Evolutionary conservation across 1,284 basidiomycete genomes (phyloP), one percentile per base, ranked within the genome.

Genomic region (Peniophora sp.): DNA sequence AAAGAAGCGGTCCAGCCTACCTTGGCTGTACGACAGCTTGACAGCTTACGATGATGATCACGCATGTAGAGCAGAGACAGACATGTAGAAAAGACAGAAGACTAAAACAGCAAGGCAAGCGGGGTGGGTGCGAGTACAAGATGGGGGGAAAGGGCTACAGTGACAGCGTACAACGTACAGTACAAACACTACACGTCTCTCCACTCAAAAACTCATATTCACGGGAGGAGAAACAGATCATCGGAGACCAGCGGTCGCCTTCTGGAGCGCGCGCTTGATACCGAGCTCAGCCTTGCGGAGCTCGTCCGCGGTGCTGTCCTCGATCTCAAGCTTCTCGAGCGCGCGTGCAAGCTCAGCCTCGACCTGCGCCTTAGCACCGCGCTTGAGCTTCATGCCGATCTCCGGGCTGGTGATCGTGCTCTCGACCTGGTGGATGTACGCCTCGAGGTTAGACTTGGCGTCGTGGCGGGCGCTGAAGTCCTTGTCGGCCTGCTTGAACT

Each of bases 381-480:
- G 87, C 83, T 96, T 97, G 70, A 97, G 85, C 78, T 97, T 97
- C 84, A 92, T 88, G 64, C 88, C 88, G 61, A 97, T 90, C 71
- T 97, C 94, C 49, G 95, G 94, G 45, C 87, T 88, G 51, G 89
- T 89, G 72, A 96, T 92, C 57, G 91, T 95, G 66, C 80, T 79
- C 79, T 96, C 93, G 61, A 95, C 90, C 68, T 92, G 88, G 75
- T 95, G 89, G 66, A 97, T 79, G 76, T 97, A 96, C 37, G 92
- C 84, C 77, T 97, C 95, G 55, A 97, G 85, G 70, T 96, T 93
- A 52, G 92, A 89, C 74, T 95, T 96, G 60, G 95, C 92, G 72
- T 97, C 93, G 68, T 97, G 94, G 60, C 88, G 88, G 54, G 93
- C 87, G 60, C 92, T 88, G 80, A 94, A 96, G 68, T 97, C 94